Evolutionary conservation across 805 yeast genomes (phyloP), one percentile per base, ranked within the genome.

Genomic region (Candida loeiensis): DNA sequence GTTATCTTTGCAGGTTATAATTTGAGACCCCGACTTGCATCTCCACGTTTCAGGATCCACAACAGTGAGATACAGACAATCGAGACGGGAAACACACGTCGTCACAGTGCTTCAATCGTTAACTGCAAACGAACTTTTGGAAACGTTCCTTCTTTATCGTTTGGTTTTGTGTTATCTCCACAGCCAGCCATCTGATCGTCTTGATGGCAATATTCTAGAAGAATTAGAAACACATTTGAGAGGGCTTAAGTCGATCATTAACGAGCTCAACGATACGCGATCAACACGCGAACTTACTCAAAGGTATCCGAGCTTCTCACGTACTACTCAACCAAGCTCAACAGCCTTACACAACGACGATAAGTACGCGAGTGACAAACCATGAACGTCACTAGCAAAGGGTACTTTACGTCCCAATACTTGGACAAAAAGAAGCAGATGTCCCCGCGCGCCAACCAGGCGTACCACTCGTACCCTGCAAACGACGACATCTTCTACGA

Each of bases 331-430:
- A 6, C 8, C 20, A 13, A 32, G 8, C 4, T 11, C 13, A 6
- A 7, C 35, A 15, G 12, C n/a, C 24, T 6, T 21, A 21, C 24
- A 21, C 24, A 6, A 6, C 9, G 24, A 21, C 24, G 9, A 21
- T 13, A 25, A 11, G 9, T 11, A 25, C 5, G 27, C 31, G 17
- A 27, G 5, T 17, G 5, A 9, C 13, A 7, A 7, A n/a, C 13
- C 14, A 66, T 67, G 73, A 68, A 66, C 46, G 72, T 66, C 29
- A 59, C 71, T 4, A 58, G 55, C n/a, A 56, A 59, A 32, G 74
- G 69, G n/a, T 67, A 68, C 52, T 68, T 51, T 41, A 57, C 73
- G 19, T 46, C 61, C 5, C 59, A 59, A 29, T 68, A 64, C 46
- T 56, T 68, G 12, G 66, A 62, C 39, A 49, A 49, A 32, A 43